Conservation (phyloP, 257 asterid species). For the Salvia hispanica region DNA sequence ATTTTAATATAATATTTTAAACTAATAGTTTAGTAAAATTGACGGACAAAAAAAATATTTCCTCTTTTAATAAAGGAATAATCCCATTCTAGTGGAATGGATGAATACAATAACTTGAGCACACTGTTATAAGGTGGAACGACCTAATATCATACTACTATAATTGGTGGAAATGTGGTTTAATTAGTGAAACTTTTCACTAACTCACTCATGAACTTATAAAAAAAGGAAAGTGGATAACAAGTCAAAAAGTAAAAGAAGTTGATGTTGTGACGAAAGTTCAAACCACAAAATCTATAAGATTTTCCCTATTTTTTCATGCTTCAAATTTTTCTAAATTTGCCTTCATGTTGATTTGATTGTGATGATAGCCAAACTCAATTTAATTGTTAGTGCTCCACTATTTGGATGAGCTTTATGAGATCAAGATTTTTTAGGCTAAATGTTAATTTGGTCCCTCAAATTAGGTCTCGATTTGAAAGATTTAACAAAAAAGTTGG, state of each 20-base stretch:
- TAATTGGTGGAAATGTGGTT: too few species aligned
- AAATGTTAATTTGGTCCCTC: not conserved
- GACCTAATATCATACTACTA: too few species aligned
- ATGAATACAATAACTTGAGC: too few species aligned
- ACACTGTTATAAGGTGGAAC: too few species aligned
- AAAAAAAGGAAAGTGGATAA: not conserved
- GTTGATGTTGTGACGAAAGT: not conserved
- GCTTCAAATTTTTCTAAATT: not conserved
- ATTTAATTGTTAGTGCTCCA: slow-evolving; percentile 4
- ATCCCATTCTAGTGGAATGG: too few species aligned
- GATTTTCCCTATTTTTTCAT: not conserved
- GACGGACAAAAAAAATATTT: too few species aligned
- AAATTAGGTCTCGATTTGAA: slow-evolving; percentile 2
- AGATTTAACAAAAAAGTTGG: not conserved
- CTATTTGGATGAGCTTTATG: not conserved
- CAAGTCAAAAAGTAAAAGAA: not conserved
- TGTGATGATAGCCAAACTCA: not conserved
- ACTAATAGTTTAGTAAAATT: too few species aligned
- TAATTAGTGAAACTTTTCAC: too few species aligned
- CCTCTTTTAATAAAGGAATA: too few species aligned
- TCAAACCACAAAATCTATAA: not conserved
- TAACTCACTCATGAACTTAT: not conserved
- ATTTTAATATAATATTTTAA: too few species aligned
- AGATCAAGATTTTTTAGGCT: not conserved
- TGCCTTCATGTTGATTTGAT: not conserved